Evolutionary conservation across 768 basidiomycete genomes (phyloP).

Genomic region (Leccinum incarnatum): DNA sequence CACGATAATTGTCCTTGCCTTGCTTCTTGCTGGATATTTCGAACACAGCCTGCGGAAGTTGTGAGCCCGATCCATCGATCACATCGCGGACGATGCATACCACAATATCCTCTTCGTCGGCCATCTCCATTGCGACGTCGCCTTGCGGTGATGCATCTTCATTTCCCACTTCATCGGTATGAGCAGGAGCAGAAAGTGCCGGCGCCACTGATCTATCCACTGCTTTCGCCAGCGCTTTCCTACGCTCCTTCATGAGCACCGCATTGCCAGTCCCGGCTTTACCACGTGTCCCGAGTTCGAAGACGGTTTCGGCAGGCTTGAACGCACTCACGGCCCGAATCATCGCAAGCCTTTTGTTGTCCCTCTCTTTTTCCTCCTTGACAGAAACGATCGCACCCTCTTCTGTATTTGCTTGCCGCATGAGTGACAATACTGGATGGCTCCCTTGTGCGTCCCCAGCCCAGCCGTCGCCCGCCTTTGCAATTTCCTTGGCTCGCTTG

Average conservation of each 20-base stretch:
- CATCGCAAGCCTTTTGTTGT: conserved; percentile 57
- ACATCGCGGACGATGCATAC: conserved; percentile 38
- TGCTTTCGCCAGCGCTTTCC: conserved; percentile 73
- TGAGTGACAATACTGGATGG: conserved; percentile 63
- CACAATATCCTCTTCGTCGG: conserved; percentile 73
- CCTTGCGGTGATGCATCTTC: conserved; percentile 29
- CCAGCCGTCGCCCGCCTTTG: conserved; percentile 65
- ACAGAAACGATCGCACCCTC: conserved; percentile 18
- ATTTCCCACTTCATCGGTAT: conserved; percentile 34
- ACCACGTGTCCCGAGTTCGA: conserved; percentile 82
- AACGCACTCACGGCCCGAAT: conserved; percentile 79
- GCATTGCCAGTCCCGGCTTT: conserved; percentile 54
- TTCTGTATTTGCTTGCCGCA: conserved; percentile 37
- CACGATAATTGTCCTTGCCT: conserved; percentile 55
- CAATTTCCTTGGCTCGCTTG: conserved; percentile 85
- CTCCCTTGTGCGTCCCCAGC: conserved; percentile 56
- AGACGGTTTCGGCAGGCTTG: conserved; percentile 83
- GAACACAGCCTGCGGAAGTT: conserved; percentile 57
- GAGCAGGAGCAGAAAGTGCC: conserved; percentile 28
- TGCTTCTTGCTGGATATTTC: conserved; percentile 47
- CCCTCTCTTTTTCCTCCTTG: conserved; percentile 36
- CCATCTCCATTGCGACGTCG: conserved; percentile 56
- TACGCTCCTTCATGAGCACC: conserved; percentile 82
- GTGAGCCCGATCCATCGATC: conserved; percentile 3
- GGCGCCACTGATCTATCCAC: conserved; percentile 43